Base-by-base conservation (phyloP, 108 stramenopile species). In the Skeletonema menzelii region DNA sequence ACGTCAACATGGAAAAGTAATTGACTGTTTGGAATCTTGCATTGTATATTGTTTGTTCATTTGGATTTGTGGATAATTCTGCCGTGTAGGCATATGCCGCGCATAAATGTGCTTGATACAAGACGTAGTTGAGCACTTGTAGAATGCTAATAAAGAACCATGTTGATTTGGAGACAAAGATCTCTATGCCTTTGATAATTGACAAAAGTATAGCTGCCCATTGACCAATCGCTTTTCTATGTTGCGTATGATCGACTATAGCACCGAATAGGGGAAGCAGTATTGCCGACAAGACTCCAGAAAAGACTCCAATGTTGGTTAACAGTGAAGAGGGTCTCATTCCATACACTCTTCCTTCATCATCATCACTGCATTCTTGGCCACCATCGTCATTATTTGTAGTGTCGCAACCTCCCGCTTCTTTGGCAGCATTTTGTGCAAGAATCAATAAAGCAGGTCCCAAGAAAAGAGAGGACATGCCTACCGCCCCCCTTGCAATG, bases 401-500 rank as follows among this genome's bases (percentile, higher is more conserved):
- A n/a, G 15, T 22, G n/a, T 53, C 17, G 22, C 49, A 53, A 20
- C 49, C 49, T 11, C 53, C n/a, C 38, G 15, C 22, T 24, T 60
- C 26, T 47, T 47, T 28, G 19, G 76, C 82, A 22, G 82, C 85
- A 1, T 85, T 59, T 20, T 69, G 31, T 32, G 88, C 85, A 11
- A 86, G 75, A 15, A 71, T 62, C 56, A 89, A 64, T 24, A 89
- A 56, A 15, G 88, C 88, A 27, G 85, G 83, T 0, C 88, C 85
- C 1, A 86, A 59, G 44, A 89, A 89, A 3, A 89, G 27, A 26
- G 72, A 67, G 49, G 75, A 73, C 87, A 88, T 84, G 3, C 59
- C 22, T 34, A 86, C 77, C 13, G 71, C 63, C 5, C 78, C 87
- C 10, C 80, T 72, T 1, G 80, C 85, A 53, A 74, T 82, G 7